These are phyloP conservation scores for Termitomyces sp. DNA, from an alignment of 768 basidiomycete species.

Conservation along the genomic window DNA sequence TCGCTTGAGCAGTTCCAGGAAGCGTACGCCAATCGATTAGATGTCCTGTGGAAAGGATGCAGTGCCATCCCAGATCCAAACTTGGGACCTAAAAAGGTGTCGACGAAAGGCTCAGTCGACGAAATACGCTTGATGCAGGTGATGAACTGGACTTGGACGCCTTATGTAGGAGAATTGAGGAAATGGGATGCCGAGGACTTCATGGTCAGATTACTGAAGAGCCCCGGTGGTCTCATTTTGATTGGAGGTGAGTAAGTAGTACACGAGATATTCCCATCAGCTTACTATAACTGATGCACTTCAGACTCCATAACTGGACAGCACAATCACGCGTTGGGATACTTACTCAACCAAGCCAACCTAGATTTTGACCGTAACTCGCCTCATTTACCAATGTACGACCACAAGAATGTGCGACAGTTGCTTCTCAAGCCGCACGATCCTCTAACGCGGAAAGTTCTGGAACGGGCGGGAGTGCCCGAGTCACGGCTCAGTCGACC, in stretches of 20 bases:
- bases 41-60: constrained; percentile 23
- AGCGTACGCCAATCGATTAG: constrained; percentile 18
- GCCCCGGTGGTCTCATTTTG: constrained; percentile 23
- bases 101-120: constrained; percentile 15
- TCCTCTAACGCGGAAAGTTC: constrained; percentile 16
- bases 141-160: constrained; percentile 26
- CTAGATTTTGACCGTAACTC: constrained; percentile 19
- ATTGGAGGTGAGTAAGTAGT: constrained; percentile 21
- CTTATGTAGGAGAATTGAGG: constrained; percentile 16
- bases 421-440: constrained; percentile 18
- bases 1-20: constrained; percentile 17
- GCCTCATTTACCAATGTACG: constrained; percentile 14
- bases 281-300: background rate
- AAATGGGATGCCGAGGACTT: constrained; percentile 24
- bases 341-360: constrained; percentile 17
- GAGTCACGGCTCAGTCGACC: constrained; percentile 21
- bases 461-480: constrained; percentile 20
- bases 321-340: constrained; percentile 18
- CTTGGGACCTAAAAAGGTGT: constrained; percentile 3
- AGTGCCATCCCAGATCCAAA: constrained; percentile 11
- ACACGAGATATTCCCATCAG: background rate
- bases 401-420: constrained; percentile 21
- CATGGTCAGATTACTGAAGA: constrained; percentile 21
- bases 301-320: constrained; percentile 20
- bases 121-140: constrained; percentile 22